phyloP scores from a whole-genome alignment of 73 alveolate genomes.

The Blepharisma stoltei region DNA sequence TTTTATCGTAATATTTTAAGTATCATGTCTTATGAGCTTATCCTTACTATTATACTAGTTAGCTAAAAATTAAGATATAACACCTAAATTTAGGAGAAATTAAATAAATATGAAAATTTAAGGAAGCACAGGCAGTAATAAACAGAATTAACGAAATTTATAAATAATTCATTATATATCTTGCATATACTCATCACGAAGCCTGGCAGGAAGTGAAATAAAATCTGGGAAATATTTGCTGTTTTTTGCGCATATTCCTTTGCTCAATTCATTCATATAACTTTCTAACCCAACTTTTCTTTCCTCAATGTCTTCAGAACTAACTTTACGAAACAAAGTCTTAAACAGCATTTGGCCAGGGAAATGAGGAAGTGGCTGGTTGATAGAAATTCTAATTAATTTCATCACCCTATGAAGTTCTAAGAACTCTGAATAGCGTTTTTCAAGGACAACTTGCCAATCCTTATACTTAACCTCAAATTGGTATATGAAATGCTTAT shows the following conservation, averaged over 20 bases:
- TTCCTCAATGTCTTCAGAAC: slow-evolving; percentile 10
- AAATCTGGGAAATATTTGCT: slow-evolving; percentile 30
- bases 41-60: too few relatives aligned
- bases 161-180: too few relatives aligned
- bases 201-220: not conserved
- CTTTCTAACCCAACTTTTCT: not conserved
- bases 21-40: too few relatives aligned
- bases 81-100: too few relatives aligned
- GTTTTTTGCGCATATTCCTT: slow-evolving; percentile 19
- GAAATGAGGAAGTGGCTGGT: slow-evolving; percentile 3
- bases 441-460: not conserved
- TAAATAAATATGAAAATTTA: too few relatives aligned
- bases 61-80: too few relatives aligned
- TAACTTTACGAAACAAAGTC: not conserved
- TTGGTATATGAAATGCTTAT: too few relatives aligned
- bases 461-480: not conserved
- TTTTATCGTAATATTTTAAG: too few relatives aligned
- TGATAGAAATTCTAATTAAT: not conserved
- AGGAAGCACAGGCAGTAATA: too few relatives aligned
- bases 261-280: slow-evolving; percentile 9
- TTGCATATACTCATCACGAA: not conserved
- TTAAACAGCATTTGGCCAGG: slow-evolving; percentile 22
- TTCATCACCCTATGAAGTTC: slow-evolving; percentile 26
- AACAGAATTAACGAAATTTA: too few relatives aligned
- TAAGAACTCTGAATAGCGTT: slow-evolving; percentile 27